Evolutionary conservation across 331 rosid species (phyloP).

Genomic region (Phaseolus coccineus): DNA sequence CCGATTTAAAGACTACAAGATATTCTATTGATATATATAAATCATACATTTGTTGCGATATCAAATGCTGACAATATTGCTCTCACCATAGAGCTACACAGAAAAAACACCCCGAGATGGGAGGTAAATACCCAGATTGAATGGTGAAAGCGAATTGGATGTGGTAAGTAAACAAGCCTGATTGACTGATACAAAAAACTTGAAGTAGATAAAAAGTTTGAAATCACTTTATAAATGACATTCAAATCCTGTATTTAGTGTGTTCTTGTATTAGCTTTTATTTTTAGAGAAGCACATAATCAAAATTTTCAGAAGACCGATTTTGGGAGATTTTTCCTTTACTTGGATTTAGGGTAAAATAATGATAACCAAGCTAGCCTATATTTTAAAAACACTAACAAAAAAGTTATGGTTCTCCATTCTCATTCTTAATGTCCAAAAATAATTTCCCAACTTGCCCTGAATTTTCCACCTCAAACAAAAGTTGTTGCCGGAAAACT

Average conservation of each 20-base stretch:
- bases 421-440: neutral
- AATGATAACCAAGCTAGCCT: slow-evolving; percentile 10
- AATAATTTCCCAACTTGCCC: neutral
- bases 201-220: neutral
- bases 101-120: neutral
- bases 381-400: neutral
- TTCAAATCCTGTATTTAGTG: slow-evolving; percentile 8
- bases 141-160: neutral
- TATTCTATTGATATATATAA: neutral
- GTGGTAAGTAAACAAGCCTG: slow-evolving; percentile 8
- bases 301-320: slow-evolving; percentile 16
- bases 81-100: neutral
- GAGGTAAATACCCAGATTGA: slow-evolving; percentile 5
- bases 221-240: neutral
- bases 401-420: slow-evolving; percentile 7
- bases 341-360: neutral
- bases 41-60: neutral
- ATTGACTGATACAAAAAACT: neutral
- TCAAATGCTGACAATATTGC: neutral
- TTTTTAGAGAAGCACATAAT: neutral
- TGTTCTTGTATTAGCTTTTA: neutral
- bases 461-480: neutral
- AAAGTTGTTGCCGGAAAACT: neutral
- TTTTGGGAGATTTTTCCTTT: neutral
- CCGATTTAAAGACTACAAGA: neutral